Percentiles rank a stretch among this genome's conserved stretches.
Conservation (phyloP, 495 filamentous ascomycete species). For the Parathielavia hyrcaniae region DNA sequence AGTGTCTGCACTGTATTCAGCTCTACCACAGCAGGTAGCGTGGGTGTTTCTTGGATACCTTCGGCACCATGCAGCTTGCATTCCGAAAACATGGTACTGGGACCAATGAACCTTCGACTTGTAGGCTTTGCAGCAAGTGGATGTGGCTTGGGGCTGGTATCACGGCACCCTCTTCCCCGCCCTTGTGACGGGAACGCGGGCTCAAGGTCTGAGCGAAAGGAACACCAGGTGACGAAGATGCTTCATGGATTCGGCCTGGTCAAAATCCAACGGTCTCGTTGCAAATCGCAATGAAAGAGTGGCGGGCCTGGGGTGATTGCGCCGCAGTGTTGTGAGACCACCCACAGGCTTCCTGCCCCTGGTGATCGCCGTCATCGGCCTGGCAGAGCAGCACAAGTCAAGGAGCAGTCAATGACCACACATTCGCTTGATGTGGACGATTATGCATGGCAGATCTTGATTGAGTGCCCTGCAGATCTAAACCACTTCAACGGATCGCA, state of each 20-base stretch:
- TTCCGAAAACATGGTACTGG: constrained; percentile 1
- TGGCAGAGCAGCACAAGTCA: neutral
- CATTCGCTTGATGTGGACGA: neutral
- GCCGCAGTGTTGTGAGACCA: constrained; percentile 4
- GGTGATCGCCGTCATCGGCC: constrained; percentile 10
- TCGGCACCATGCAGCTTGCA: too few species aligned
- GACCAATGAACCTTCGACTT: neutral
- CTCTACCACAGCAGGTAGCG: neutral
- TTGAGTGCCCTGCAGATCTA: neutral
- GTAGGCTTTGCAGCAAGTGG: neutral
- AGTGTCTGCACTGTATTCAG: constrained; percentile 6
- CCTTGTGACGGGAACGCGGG: neutral
- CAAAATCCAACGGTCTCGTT: neutral
- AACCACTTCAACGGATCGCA: neutral
- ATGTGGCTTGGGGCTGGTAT: neutral
- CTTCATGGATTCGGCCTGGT: neutral
- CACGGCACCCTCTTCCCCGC: neutral
- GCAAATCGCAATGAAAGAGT: neutral
- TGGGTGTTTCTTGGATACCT: too few species aligned
- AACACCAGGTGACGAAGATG: neutral
- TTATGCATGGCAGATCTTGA: neutral
- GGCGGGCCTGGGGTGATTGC: neutral
- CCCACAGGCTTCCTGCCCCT: constrained; percentile 9
- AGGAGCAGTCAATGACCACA: neutral
- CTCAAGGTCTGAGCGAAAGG: neutral